phyloP scores from a whole-genome alignment of 1,284 basidiomycete genomes.

The Heliocybe sulcata region DNA sequence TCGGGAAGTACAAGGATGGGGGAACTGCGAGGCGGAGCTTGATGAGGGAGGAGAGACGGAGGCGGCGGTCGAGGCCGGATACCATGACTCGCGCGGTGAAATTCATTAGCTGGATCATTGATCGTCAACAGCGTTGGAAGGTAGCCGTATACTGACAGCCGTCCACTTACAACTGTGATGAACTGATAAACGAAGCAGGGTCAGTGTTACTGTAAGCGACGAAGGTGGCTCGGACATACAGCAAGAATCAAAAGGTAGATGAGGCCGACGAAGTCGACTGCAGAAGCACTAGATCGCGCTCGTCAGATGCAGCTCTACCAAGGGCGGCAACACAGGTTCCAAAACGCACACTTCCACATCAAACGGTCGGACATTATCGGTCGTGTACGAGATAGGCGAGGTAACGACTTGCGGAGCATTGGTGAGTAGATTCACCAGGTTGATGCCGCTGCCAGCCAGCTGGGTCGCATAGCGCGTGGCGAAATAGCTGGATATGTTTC shows the following conservation, averaged over 20 bases:
- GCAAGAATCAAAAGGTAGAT: conserved; percentile 68
- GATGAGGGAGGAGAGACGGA: conserved; percentile 49
- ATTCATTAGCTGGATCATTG: conserved; percentile 21
- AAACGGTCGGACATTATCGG: conserved; percentile 61
- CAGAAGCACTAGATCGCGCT: conserved; percentile 45
- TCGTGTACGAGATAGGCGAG: conserved; percentile 39
- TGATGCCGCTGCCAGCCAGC: conserved; percentile 22
- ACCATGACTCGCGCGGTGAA: conserved; percentile 22
- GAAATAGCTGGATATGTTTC: conserved; percentile 16
- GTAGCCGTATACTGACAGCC: not conserved
- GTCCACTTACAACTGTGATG: conserved; percentile 27
- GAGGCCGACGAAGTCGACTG: conserved; percentile 67
- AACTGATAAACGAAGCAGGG: conserved; percentile 17
- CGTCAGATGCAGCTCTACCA: not conserved
- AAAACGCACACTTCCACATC: conserved; percentile 47
- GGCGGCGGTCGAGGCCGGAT: conserved; percentile 40
- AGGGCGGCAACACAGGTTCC: not conserved
- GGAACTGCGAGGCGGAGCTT: conserved; percentile 48
- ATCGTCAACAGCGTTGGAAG: too few relatives aligned
- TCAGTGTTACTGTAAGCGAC: not conserved
- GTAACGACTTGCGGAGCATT: conserved; percentile 54
- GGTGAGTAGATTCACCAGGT: conserved; percentile 28
- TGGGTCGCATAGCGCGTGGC: conserved; percentile 27
- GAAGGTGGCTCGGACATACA: conserved; percentile 15
- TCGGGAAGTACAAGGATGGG: conserved; percentile 46